phyloP scores from a whole-genome alignment of 2,329 filamentous ascomycete genomes.

The Pseudocercospora musae region DNA sequence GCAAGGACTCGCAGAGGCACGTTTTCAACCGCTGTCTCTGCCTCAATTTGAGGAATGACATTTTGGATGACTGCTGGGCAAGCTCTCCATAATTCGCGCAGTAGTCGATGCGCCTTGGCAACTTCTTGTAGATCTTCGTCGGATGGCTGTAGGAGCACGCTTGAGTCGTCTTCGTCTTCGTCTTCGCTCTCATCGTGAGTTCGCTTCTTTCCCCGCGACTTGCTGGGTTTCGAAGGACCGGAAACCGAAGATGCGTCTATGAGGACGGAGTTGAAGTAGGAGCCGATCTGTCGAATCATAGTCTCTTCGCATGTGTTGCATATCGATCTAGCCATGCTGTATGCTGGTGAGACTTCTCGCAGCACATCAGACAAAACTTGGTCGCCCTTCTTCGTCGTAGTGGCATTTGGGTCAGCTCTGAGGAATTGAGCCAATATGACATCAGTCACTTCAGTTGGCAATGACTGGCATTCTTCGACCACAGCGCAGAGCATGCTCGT shows the following conservation, averaged over 20 bases:
- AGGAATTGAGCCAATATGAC: constrained; percentile 94
- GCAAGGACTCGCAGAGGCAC: constrained; percentile 80
- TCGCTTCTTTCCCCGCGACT: constrained; percentile 46
- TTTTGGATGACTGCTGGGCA: constrained; percentile 85
- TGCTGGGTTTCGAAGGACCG: constrained; percentile 40
- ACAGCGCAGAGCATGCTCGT: constrained; percentile 78
- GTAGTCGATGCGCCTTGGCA: constrained; percentile 80
- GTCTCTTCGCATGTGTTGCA: constrained; percentile 87
- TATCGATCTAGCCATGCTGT: constrained; percentile 93
- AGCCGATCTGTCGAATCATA: constrained; percentile 90
- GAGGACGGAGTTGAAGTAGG: constrained; percentile 96
- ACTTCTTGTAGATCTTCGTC: constrained; percentile 85
- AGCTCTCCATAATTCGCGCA: constrained; percentile 91
- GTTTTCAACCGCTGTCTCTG: constrained; percentile 87
- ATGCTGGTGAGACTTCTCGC: constrained; percentile 86
- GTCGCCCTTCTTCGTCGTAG: constrained; percentile 47
- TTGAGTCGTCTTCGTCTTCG: constrained; percentile 43
- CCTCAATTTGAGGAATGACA: constrained; percentile 89
- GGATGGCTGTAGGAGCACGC: constrained; percentile 52
- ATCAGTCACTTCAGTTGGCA: constrained; percentile 82
- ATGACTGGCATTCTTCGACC: constrained; percentile 76
- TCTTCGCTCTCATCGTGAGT: constrained; percentile 41
- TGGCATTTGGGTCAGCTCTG: constrained; percentile 68
- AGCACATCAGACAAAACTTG: constrained; percentile 38
- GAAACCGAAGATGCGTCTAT: constrained; percentile 65